Evolutionary conservation across 495 filamentous ascomycete species (phyloP).

Genomic region (Talaromyces proteolyticus): DNA sequence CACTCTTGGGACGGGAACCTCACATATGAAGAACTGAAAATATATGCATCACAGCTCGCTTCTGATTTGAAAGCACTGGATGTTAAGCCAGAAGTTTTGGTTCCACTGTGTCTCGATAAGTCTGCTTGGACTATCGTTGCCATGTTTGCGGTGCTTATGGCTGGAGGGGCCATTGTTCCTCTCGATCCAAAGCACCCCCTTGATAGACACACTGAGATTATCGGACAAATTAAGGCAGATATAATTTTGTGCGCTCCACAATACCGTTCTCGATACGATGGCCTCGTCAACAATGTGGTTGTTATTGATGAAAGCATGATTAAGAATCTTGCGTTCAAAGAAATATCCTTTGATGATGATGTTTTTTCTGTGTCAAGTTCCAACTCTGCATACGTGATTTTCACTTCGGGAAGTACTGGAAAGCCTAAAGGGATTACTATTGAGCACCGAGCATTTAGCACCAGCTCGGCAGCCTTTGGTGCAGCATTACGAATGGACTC

Average conservation of each 20-base stretch:
- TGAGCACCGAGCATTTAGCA: constrained; percentile 41
- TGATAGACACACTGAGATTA: constrained; percentile 34
- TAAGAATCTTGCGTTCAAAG: constrained; percentile 13
- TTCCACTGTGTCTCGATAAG: constrained; percentile 55
- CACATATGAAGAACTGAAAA: constrained; percentile 38
- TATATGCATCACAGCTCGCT: constrained; percentile 30
- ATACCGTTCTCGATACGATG: constrained; percentile 17
- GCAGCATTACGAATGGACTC: constrained; percentile 26
- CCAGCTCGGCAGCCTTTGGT: constrained; percentile 39
- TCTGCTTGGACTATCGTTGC: constrained; percentile 48
- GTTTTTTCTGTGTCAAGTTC: too few species aligned
- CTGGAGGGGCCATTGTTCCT: constrained; percentile 52
- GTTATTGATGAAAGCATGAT: constrained; percentile 32
- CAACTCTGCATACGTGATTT: constrained; percentile 35
- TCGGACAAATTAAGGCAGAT: constrained; percentile 28
- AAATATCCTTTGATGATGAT: neutral
- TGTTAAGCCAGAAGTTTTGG: constrained; percentile 38
- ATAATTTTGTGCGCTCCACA: constrained; percentile 35
- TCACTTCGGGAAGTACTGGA: constrained; percentile 54
- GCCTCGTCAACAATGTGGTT: constrained; percentile 26
- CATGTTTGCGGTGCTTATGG: constrained; percentile 46
- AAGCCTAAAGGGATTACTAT: constrained; percentile 48
- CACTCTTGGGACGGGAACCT: constrained; percentile 38
- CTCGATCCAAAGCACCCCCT: constrained; percentile 54
- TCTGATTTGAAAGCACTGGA: constrained; percentile 36